Evolutionary conservation across 768 basidiomycete species (phyloP), one percentile per base, ranked within the genome.

Genomic region (Suillus paluster): DNA sequence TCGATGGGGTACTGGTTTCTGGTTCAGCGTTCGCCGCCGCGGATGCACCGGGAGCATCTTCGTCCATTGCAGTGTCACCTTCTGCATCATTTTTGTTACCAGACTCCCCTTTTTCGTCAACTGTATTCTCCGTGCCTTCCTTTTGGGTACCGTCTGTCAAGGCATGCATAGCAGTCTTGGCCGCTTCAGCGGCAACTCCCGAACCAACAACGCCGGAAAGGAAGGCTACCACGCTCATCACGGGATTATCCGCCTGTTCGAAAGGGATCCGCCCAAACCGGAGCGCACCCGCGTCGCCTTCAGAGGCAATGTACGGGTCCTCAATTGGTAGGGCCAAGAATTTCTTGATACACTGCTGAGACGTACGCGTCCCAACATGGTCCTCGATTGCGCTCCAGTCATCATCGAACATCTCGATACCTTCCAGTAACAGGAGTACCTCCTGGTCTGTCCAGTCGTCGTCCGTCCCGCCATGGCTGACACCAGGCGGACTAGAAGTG

Each of bases 151-250:
- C 86, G 64, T 88, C 86, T 10, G 88, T 89, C 21, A 97, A 81
- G 61, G 91, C 91, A 49, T 91, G 91, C 63, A 97, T 76, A 0
- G 95, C 95, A 0, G 88, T 88, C 73, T 95, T 95, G 7, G 97
- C 97, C 1, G 96, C 97, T 63, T 95, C 95, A 0, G 94, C 92
- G 4, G 96, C 97, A 5, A 97, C 91, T 0, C 89, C 89, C 0
- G 95, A 94, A 11, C 87, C 88, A 8, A 99, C 91, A 11, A 96
- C 95, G 7, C 94, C 92, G 9, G 97, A 95, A 25, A 99, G 81
- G 80, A 98, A 99, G 2, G 97, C 95, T 21, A 99, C 96, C 25
- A 99, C 97, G 73, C 92, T 94, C 95, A 99, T 95, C 19, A 99
- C 94, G 0, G 97, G 97, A 71, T 99, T 99, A 70, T 99, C 97